Evolutionary conservation across 148 eudicot genomes (phyloP).

Genomic region (Rhododendron griersonianum): DNA sequence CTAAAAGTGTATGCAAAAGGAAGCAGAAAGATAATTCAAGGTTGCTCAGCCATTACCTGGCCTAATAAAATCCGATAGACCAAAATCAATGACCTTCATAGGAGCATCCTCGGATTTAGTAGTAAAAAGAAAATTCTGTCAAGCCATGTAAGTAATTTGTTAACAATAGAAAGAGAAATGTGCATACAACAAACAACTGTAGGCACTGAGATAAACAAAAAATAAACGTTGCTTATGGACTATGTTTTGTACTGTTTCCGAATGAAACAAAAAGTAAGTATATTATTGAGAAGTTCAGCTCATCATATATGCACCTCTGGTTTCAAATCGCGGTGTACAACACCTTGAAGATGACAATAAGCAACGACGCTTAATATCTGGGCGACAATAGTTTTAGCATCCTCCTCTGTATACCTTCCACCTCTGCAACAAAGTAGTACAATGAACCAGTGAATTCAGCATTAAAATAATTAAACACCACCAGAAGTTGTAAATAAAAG

Average conservation of each 20-base stretch:
- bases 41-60: slow-evolving; percentile 58
- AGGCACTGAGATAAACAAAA: background rate
- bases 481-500: background rate
- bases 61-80: slow-evolving; percentile 81
- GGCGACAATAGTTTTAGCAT: slow-evolving; percentile 68
- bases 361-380: slow-evolving; percentile 83
- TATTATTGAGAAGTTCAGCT: background rate
- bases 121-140: slow-evolving; percentile 91
- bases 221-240: background rate
- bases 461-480: background rate
- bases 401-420: slow-evolving; percentile 83
- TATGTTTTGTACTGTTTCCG: background rate
- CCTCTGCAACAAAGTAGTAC: slow-evolving; percentile 48
- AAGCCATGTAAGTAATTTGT: slow-evolving; percentile 9
- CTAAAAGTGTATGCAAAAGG: background rate
- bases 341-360: slow-evolving; percentile 95
- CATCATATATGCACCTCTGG: slow-evolving; percentile 62
- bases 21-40: slow-evolving; percentile 8
- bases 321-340: slow-evolving; percentile 95
- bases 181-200: background rate
- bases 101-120: slow-evolving; percentile 73
- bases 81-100: slow-evolving; percentile 92
- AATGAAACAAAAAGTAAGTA: background rate
- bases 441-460: background rate
- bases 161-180: background rate